A percentile compares a stretch with the other conserved stretches of the same genome.
Evolutionary conservation across 2,329 filamentous ascomycete species (phyloP).

Genomic region (Amauroascus verrucosus): DNA sequence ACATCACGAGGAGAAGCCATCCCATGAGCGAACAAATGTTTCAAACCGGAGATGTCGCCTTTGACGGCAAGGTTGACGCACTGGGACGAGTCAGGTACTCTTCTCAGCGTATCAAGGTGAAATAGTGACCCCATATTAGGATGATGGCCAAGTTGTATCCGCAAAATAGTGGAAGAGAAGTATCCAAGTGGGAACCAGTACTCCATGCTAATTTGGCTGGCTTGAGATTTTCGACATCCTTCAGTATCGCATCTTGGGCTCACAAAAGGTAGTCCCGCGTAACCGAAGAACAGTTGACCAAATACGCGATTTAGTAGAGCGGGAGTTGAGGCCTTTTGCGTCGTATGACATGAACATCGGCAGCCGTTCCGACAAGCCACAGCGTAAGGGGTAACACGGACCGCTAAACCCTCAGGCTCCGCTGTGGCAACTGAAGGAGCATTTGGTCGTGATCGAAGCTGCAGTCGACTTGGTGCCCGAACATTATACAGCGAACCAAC

Average conservation of each 20-base stretch:
- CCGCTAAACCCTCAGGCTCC: constrained; percentile 9
- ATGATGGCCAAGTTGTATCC: constrained; percentile 20
- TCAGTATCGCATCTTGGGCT: constrained; percentile 20
- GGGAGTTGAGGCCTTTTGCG: constrained; percentile 18
- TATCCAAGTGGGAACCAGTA: constrained; percentile 28
- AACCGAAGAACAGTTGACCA: constrained; percentile 23
- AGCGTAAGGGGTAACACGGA: constrained; percentile 13
- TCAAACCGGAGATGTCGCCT: constrained; percentile 26
- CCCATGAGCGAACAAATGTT: constrained; percentile 23
- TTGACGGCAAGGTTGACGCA: constrained; percentile 25
- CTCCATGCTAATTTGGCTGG: constrained; percentile 21
- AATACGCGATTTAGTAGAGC: constrained; percentile 19
- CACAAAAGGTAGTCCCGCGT: constrained; percentile 23
- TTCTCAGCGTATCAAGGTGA: constrained; percentile 23
- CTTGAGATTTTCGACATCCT: constrained; percentile 19
- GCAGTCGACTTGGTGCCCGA: background rate
- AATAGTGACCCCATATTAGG: constrained; percentile 18
- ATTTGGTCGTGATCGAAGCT: background rate
- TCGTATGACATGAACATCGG: constrained; percentile 19
- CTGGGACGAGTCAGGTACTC: constrained; percentile 23
- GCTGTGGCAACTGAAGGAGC: background rate
- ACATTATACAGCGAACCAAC: constrained; percentile 20
- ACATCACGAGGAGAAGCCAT: constrained; percentile 27
- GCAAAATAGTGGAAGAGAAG: constrained; percentile 25
- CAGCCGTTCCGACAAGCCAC: constrained; percentile 17